Percentiles rank a stretch among this genome's conserved stretches.
Conservation (phyloP, 2,329 filamentous ascomycete genomes). For the Penicillium sp. region DNA sequence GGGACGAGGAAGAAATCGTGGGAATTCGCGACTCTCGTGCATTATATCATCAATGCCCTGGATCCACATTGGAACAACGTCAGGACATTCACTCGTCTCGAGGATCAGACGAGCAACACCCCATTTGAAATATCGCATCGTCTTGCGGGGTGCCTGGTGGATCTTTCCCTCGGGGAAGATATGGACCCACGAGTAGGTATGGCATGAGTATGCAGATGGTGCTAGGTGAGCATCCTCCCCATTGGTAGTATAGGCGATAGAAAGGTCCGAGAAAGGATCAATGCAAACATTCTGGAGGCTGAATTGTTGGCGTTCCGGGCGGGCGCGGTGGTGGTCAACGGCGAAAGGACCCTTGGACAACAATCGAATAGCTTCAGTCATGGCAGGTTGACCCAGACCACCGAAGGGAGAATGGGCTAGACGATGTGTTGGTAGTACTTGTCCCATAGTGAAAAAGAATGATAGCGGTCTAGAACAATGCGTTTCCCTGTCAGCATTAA, state of each 20-base stretch:
- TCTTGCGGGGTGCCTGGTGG: constrained; percentile 78
- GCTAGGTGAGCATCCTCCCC: constrained; percentile 61
- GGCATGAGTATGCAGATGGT: constrained; percentile 71
- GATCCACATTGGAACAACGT: constrained; percentile 92
- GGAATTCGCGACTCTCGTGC: constrained; percentile 79
- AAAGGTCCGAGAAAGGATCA: constrained; percentile 52
- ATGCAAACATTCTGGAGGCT: constrained; percentile 48
- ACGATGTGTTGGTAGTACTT: constrained; percentile 89
- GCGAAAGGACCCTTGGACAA: constrained; percentile 70
- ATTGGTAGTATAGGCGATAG: constrained; percentile 45
- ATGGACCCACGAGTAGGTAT: constrained; percentile 84
- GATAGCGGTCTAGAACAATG: constrained; percentile 61
- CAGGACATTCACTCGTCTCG: constrained; percentile 83
- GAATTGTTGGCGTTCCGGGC: constrained; percentile 40
- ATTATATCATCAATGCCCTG: constrained; percentile 88
- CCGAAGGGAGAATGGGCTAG: constrained; percentile 76
- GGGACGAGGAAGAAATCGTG: constrained; percentile 77
- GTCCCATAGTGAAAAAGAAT: constrained; percentile 84
- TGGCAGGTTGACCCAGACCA: constrained; percentile 86
- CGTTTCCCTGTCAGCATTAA: constrained; percentile 3
- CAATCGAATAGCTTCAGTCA: constrained; percentile 82
- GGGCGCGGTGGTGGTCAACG: constrained; percentile 49
- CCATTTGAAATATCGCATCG: constrained; percentile 98
- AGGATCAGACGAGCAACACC: constrained; percentile 89
- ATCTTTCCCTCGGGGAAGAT: constrained; percentile 95